Conservation (phyloP, 208 protist genomes). For the Crithidia expoeki region DNA sequence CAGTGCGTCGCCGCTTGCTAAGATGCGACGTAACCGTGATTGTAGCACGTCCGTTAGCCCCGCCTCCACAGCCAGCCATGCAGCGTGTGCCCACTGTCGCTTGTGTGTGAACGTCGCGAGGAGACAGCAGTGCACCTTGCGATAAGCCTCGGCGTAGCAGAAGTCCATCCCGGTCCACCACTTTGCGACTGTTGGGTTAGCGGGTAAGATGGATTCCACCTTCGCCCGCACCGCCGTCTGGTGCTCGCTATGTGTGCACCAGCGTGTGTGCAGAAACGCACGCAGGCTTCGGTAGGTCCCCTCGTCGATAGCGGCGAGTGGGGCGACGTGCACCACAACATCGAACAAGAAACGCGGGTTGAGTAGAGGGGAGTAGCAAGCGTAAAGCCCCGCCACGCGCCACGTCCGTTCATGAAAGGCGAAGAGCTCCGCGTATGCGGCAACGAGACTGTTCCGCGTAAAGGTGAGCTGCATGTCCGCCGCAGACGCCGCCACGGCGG, state of each 20-base stretch:
- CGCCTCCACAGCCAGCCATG: constrained; percentile 77
- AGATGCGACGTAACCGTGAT: constrained; percentile 43
- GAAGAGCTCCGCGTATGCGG: constrained; percentile 61
- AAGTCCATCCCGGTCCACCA: constrained; percentile 68
- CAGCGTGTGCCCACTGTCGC: constrained; percentile 45
- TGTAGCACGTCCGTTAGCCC: constrained; percentile 53
- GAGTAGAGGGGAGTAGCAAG: constrained; percentile 70
- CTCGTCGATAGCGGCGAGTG: constrained; percentile 41
- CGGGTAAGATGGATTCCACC: constrained; percentile 42
- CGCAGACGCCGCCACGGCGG: constrained; percentile 30
- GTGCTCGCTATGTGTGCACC: constrained; percentile 47
- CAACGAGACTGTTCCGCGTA: constrained; percentile 57
- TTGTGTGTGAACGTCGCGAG: constrained; percentile 42
- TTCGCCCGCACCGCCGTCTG: constrained; percentile 47
- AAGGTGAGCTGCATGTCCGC: constrained; percentile 61
- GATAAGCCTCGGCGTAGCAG: constrained; percentile 44
- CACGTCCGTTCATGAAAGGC: constrained; percentile 48
- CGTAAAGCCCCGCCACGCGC: constrained; percentile 64
- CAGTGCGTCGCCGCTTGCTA: constrained; percentile 42
- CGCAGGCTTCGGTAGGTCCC: constrained; percentile 41
- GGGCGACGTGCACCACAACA: constrained; percentile 37
- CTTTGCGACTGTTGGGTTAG: constrained; percentile 48
- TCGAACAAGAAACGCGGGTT: constrained; percentile 58
- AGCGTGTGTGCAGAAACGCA: constrained; percentile 54
- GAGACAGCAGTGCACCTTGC: constrained; percentile 47